Base-by-base conservation (phyloP, 2,329 filamentous ascomycete genomes). In the Cyphellophora europaea region DNA sequence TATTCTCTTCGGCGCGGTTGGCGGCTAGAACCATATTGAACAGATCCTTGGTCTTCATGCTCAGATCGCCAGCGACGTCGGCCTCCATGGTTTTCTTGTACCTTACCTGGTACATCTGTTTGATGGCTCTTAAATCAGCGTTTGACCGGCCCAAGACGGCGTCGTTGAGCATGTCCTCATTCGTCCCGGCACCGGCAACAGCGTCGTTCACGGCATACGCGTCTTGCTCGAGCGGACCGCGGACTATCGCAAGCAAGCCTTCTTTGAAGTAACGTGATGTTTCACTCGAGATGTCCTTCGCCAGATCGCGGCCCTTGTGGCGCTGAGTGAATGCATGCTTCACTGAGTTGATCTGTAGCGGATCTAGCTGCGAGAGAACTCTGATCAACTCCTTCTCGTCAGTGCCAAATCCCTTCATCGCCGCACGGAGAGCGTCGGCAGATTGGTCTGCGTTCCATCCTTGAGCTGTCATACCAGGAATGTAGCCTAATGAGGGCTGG, bases 371-470 rank as follows among this genome's bases (percentile, higher is more conserved):
- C 3, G 80, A 64, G 6, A 96, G 65, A 3, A 79, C 64, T 2
- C 67, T 64, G 44, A 93, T 88, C 11, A 96, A 64, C 0, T 72
- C 59, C 50, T 77, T 80, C 57, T 95, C 88, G 51, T 96, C 77
- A 0, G 88, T 95, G 19, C 88, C 89, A 43, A 94, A 84, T 0
- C 87, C 87, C 59, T 93, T 94, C 86, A 95, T 94, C 2, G 89
- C 85, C 48, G 72, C 72, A 35, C 85, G 76, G 14, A 93, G 65
- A 3, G 68, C 73, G 38, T 86, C 74, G 0, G 85, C 82, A 48
- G 91, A 78, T 10, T 66, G 62, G 3, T 64, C 69, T 31, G 76
- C 79, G 44, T 93, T 78, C 21, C 21, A 25, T 12, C 70, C 65
- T 18, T 74, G 68, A 28, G 84, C 81, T 30, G 74, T 65, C 10